A percentile compares a stretch with the other conserved stretches of the same genome.
phyloP scores from a whole-genome alignment of 83 land plant species.

The Picea abies region DNA sequence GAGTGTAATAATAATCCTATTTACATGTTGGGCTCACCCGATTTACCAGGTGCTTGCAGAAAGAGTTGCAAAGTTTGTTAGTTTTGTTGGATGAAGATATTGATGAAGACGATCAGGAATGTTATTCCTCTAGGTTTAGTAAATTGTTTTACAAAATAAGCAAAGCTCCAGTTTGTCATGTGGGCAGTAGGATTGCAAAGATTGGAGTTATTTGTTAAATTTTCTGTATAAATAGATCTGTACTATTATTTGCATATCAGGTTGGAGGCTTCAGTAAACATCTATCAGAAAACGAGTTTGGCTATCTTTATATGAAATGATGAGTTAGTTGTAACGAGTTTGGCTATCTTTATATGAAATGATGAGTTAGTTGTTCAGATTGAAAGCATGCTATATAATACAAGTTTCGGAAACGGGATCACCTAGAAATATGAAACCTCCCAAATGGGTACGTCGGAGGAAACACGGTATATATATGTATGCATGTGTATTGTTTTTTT shows the following conservation, averaged over 20 bases:
- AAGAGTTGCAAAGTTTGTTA: constrained; percentile 74
- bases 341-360: background rate
- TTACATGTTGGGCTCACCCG: constrained; percentile 73
- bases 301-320: background rate
- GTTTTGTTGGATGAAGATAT: background rate
- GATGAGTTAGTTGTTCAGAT: background rate
- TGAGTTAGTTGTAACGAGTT: background rate
- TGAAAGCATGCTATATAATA: background rate
- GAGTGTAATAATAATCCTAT: constrained; percentile 70
- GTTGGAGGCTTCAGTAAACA: background rate
- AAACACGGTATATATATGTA: too few species aligned
- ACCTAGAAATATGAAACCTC: too few species aligned
- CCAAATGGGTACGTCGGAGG: too few species aligned
- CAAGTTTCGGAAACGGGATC: too few species aligned
- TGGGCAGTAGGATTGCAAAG: constrained; percentile 4
- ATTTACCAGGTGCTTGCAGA: constrained; percentile 63
- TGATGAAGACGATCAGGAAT: background rate
- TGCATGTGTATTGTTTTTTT: too few species aligned
- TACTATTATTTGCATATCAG: background rate
- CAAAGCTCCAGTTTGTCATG: background rate
- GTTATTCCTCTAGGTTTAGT: background rate
- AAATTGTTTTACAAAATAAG: background rate
- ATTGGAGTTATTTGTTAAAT: background rate
- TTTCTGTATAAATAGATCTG: background rate
- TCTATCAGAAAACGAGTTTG: background rate